phyloP scores from a whole-genome alignment of 345 rosid species.

The Eucalyptus cladocalyx region DNA sequence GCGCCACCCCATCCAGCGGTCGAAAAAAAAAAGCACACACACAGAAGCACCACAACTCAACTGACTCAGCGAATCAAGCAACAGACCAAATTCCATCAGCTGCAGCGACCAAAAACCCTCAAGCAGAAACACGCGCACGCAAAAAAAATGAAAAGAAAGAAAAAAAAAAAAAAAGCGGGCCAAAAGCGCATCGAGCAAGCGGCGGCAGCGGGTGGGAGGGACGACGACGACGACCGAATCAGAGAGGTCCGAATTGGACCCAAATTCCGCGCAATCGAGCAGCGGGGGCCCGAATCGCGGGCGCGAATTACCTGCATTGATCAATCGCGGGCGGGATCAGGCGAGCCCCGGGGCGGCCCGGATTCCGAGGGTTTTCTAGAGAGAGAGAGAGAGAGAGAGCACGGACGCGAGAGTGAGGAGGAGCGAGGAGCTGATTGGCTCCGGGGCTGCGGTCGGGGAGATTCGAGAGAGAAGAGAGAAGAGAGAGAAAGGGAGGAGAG shows the following conservation, averaged over 20 bases:
- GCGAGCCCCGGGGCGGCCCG: background rate
- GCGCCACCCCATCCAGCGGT: background rate
- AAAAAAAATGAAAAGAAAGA: no score
- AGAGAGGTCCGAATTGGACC: background rate
- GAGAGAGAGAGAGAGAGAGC: background rate
- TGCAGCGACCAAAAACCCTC: background rate
- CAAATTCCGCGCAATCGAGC: background rate
- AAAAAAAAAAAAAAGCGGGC: background rate
- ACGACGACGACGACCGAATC: background rate
- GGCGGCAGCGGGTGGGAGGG: background rate
- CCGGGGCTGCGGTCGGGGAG: conserved; percentile 2
- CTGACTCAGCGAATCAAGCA: background rate
- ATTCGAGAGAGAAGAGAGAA: background rate
- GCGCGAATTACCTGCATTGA: conserved; percentile 24
- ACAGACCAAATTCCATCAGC: background rate
- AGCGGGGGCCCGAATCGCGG: background rate
- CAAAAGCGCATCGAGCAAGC: background rate
- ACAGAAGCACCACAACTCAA: background rate
- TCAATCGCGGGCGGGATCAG: conserved; percentile 10
- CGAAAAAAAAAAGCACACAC: background rate
- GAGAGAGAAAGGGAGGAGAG: background rate
- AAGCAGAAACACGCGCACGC: background rate
- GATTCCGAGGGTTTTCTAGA: background rate
- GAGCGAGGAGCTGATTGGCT: background rate
- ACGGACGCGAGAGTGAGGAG: background rate